Percentiles rank a stretch among this genome's conserved stretches.
Conservation (phyloP, 2,329 filamentous ascomycete species). For the Colletotrichum zoysiae region DNA sequence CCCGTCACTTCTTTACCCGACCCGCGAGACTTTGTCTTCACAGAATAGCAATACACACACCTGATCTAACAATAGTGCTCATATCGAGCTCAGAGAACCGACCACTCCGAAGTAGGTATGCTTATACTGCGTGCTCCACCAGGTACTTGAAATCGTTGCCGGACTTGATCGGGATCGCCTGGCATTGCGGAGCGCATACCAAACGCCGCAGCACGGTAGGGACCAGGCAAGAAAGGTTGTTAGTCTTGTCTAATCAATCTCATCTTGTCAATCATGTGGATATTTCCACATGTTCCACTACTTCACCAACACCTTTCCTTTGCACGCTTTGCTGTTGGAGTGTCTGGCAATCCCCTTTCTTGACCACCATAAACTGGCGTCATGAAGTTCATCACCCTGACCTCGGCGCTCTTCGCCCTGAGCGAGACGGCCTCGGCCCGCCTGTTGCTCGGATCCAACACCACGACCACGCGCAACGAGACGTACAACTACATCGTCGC, state of each 20-base stretch:
- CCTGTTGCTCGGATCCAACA: constrained; percentile 14
- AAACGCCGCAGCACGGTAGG: background rate
- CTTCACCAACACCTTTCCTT: background rate
- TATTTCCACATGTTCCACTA: background rate
- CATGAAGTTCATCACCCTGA: constrained; percentile 34
- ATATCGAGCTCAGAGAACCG: background rate
- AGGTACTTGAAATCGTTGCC: background rate
- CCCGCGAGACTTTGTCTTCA: no score
- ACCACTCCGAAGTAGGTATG: constrained; percentile 4
- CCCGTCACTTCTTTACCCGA: background rate
- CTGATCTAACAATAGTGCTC: background rate
- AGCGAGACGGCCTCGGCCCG: constrained; percentile 23
- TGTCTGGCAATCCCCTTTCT: background rate
- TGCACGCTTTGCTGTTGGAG: constrained; percentile 8
- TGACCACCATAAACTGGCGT: constrained; percentile 5
- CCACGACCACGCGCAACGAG: constrained; percentile 35
- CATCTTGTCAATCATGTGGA: constrained; percentile 17
- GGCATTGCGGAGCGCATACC: background rate
- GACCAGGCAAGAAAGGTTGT: background rate
- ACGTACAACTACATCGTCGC: constrained; percentile 43
- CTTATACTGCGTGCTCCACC: constrained; percentile 20
- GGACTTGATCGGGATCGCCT: background rate
- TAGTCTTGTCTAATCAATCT: constrained; percentile 26
- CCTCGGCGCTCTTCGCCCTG: constrained; percentile 32
- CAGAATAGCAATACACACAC: background rate